Conservation (phyloP, 768 basidiomycete genomes). For the Suillus placidus region DNA sequence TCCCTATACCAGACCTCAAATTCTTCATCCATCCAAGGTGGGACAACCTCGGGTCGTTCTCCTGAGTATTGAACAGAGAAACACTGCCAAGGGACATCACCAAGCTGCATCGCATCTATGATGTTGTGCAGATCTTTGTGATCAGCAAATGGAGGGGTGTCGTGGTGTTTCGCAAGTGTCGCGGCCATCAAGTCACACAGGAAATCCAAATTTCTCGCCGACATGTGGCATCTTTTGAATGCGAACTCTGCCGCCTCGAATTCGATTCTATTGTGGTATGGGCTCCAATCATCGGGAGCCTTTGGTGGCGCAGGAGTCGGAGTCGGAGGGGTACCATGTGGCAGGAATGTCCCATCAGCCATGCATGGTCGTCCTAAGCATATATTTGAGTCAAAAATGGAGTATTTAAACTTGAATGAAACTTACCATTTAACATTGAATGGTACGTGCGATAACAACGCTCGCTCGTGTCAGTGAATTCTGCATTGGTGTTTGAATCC, state of each 20-base stretch:
- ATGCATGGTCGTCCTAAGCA: slow-evolving; percentile 12
- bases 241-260: slow-evolving; percentile 27
- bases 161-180: slow-evolving; percentile 13
- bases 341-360: slow-evolving; percentile 9
- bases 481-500: not conserved
- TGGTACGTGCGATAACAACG: not conserved
- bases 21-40: not conserved
- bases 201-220: slow-evolving; percentile 19
- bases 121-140: slow-evolving; percentile 24
- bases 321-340: slow-evolving; percentile 11
- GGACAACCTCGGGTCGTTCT: slow-evolving; percentile 14
- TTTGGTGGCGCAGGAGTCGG: not conserved
- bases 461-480: not conserved
- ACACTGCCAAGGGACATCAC: slow-evolving; percentile 34
- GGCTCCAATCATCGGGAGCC: slow-evolving; percentile 13
- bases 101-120: slow-evolving; percentile 29
- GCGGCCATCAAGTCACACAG: slow-evolving; percentile 23
- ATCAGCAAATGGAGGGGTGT: slow-evolving; percentile 26
- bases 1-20: too few relatives aligned
- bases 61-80: slow-evolving; percentile 24
- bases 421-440: slow-evolving; percentile 9
- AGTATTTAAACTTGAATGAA: not conserved
- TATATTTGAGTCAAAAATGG: not conserved
- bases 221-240: slow-evolving; percentile 23
- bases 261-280: not conserved